A percentile compares a stretch with the other conserved stretches of the same genome.
Evolutionary conservation across 495 filamentous ascomycete species (phyloP).

Genomic region (Talaromyces borbonicus): DNA sequence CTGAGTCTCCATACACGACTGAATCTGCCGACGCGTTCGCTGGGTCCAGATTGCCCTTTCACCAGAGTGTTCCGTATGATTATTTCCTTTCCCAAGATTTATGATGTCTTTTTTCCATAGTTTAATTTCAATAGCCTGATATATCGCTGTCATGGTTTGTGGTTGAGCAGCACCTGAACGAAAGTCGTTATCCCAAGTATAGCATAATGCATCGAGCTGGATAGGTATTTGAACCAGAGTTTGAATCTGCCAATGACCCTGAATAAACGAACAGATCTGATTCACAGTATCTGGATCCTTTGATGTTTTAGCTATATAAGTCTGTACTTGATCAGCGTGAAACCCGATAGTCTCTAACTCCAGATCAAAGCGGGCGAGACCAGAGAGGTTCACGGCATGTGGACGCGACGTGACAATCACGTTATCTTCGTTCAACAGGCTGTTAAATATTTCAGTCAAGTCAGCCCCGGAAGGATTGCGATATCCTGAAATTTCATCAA

Average conservation of each 20-base stretch:
- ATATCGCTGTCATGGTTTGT: constrained; percentile 33
- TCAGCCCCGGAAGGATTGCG: constrained; percentile 9
- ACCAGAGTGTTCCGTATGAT: no score
- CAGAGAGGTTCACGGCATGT: constrained; percentile 4
- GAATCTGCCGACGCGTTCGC: neutral
- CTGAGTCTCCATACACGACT: neutral
- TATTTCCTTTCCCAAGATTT: neutral
- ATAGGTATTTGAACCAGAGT: constrained; percentile 35
- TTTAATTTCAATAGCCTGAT: constrained; percentile 15
- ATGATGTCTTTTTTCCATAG: constrained; percentile 12
- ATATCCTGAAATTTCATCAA: constrained; percentile 30
- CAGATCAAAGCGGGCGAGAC: constrained; percentile 7
- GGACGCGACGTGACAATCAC: constrained; percentile 13
- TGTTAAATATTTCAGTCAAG: constrained; percentile 17
- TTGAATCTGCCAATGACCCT: constrained; percentile 21
- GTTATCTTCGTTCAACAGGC: constrained; percentile 25
- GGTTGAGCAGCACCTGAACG: constrained; percentile 1
- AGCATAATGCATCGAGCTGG: constrained; percentile 38
- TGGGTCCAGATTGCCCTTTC: neutral
- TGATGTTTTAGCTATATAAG: constrained; percentile 23
- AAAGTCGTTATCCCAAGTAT: constrained; percentile 22
- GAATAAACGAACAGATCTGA: constrained; percentile 24
- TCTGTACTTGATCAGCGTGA: constrained; percentile 8
- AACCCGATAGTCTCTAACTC: constrained; percentile 15
- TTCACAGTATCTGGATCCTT: constrained; percentile 9